Evolutionary conservation across 1,284 basidiomycete species (phyloP).

Genomic region (Exobasidium rhododendri): DNA sequence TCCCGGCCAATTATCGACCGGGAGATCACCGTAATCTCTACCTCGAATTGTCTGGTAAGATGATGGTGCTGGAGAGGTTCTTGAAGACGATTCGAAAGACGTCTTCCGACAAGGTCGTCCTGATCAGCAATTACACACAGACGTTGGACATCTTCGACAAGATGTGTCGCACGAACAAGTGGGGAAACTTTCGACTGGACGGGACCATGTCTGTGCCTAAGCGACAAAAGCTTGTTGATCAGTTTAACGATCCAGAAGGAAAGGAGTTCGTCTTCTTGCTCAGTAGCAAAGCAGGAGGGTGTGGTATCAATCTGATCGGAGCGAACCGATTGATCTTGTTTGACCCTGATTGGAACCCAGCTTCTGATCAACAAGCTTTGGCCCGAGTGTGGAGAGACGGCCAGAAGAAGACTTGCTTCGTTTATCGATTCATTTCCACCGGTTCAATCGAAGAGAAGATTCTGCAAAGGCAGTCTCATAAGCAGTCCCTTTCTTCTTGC

Average conservation of each 20-base stretch:
- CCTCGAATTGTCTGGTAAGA: conserved; percentile 57
- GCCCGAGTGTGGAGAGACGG: conserved; percentile 99
- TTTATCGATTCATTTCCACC: conserved; percentile 95
- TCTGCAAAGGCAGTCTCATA: conserved; percentile 82
- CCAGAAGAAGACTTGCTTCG: conserved; percentile 91
- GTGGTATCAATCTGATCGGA: conserved; percentile 90
- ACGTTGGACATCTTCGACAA: conserved; percentile 73
- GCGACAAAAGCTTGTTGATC: conserved; percentile 93
- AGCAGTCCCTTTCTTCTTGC: conserved; percentile 92
- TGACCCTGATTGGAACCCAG: conserved; percentile 98
- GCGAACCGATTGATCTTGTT: conserved; percentile 94
- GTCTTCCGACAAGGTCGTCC: conserved; percentile 84
- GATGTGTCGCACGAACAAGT: conserved; percentile 62
- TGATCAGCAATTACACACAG: conserved; percentile 98
- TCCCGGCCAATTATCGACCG: conserved; percentile 77
- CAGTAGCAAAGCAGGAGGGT: conserved; percentile 97
- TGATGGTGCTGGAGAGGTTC: conserved; percentile 76
- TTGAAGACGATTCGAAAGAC: conserved; percentile 44
- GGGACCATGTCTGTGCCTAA: conserved; percentile 91
- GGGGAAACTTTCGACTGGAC: conserved; percentile 87
- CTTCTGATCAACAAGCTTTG: conserved; percentile 95
- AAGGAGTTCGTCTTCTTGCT: conserved; percentile 95
- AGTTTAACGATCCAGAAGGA: conserved; percentile 92
- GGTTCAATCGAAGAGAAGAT: conserved; percentile 99
- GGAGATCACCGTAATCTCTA: conserved; percentile 48